Percentiles rank a stretch among this genome's conserved stretches.
Evolutionary conservation across 2,329 filamentous ascomycete genomes (phyloP).

Genomic region (Epicoccum sorghinum): DNA sequence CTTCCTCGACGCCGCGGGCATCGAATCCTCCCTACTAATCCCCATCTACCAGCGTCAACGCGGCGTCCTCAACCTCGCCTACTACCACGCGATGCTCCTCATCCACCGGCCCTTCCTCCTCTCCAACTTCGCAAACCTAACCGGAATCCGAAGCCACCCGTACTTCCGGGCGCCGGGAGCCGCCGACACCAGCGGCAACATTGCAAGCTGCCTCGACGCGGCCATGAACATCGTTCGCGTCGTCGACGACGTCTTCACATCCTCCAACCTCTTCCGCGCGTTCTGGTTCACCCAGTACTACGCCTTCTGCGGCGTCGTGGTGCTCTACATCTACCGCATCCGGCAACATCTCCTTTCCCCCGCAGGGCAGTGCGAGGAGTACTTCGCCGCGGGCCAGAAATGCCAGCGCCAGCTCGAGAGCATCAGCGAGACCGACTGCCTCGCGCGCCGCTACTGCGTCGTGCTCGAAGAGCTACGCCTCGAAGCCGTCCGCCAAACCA

Average conservation of each 20-base stretch:
- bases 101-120: slow-evolving; percentile 62
- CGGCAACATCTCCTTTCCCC: slow-evolving; percentile 55
- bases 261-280: slow-evolving; percentile 53
- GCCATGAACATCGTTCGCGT: slow-evolving; percentile 55
- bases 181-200: slow-evolving; percentile 39
- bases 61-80: slow-evolving; percentile 60
- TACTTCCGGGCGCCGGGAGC: slow-evolving; percentile 5
- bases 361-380: slow-evolving; percentile 53
- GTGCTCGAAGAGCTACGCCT: slow-evolving; percentile 60
- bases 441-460: slow-evolving; percentile 56
- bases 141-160: slow-evolving; percentile 36
- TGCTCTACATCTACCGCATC: slow-evolving; percentile 62
- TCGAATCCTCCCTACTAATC: slow-evolving; percentile 53
- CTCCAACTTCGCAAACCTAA: slow-evolving; percentile 47
- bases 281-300: slow-evolving; percentile 63
- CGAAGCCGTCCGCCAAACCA: slow-evolving; percentile 46
- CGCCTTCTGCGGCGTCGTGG: slow-evolving; percentile 60
- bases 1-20: slow-evolving; percentile 48
- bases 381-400: slow-evolving; percentile 53
- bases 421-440: slow-evolving; percentile 40
- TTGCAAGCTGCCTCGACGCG: slow-evolving; percentile 56
- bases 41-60: slow-evolving; percentile 61
- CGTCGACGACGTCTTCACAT: slow-evolving; percentile 51
- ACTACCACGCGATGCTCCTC: slow-evolving; percentile 63
- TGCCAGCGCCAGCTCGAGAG: slow-evolving; percentile 47